Conservation (phyloP, 2,329 filamentous ascomycete species). For the Penicillium sp. region DNA sequence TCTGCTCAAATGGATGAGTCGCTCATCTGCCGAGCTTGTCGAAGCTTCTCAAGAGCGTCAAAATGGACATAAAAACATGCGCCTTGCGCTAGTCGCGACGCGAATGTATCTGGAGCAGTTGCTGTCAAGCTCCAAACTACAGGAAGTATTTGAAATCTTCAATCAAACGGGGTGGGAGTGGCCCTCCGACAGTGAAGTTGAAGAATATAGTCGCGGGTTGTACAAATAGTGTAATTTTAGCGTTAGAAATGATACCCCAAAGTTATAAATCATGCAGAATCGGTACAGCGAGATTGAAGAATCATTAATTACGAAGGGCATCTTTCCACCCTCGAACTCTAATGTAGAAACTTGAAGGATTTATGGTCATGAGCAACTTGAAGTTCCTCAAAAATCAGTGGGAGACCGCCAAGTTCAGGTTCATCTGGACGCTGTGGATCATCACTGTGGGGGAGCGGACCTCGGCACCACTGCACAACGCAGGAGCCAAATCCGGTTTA, state of each 20-base stretch:
- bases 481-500: constrained; percentile 21
- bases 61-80: constrained; percentile 45
- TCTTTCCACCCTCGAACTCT: no score
- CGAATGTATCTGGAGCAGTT: constrained; percentile 46
- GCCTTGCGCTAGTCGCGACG: constrained; percentile 44
- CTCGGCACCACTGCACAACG: constrained; percentile 20
- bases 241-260: constrained; percentile 24
- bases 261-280: background rate
- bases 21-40: constrained; percentile 36
- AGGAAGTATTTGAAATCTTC: constrained; percentile 44
- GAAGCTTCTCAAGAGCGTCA: constrained; percentile 38
- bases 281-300: no score
- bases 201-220: constrained; percentile 36
- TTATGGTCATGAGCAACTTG: no score
- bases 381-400: no score
- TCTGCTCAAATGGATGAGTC: constrained; percentile 49
- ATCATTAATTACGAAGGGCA: no score
- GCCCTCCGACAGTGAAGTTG: constrained; percentile 47
- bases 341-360: no score
- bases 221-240: constrained; percentile 25
- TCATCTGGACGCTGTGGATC: background rate
- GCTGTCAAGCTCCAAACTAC: constrained; percentile 34
- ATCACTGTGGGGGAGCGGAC: constrained; percentile 9
- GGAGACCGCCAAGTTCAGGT: no score
- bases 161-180: constrained; percentile 43